A percentile compares a stretch with the other conserved stretches of the same genome.
These are phyloP conservation scores for Trichophyton verrucosum DNA, from an alignment of 2,329 filamentous ascomycete species.

Conservation along the genomic window DNA sequence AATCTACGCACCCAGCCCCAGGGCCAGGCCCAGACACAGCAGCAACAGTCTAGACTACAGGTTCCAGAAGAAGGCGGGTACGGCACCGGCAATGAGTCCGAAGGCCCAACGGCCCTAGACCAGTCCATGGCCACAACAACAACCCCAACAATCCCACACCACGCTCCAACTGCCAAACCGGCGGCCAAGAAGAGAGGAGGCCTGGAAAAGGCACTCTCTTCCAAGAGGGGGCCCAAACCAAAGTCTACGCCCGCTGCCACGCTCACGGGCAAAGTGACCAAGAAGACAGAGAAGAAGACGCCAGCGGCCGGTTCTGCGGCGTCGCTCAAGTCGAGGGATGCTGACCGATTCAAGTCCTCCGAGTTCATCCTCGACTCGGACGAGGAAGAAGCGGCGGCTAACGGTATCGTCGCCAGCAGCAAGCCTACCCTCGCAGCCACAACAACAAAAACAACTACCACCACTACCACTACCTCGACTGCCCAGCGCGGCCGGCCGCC, in stretches of 20 bases:
- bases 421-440: constrained; percentile 6
- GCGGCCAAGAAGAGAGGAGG: constrained; percentile 29
- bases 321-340: constrained; percentile 22
- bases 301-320: constrained; percentile 10
- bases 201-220: constrained; percentile 29
- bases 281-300: constrained; percentile 31
- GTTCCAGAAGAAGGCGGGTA: constrained; percentile 28
- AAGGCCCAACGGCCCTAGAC: constrained; percentile 11
- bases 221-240: constrained; percentile 36
- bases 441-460: constrained; percentile 4
- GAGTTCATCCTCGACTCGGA: constrained; percentile 44
- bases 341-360: constrained; percentile 39
- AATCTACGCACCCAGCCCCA: constrained; percentile 32
- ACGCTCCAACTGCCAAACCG: constrained; percentile 18
- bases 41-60: constrained; percentile 25
- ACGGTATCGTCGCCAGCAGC: constrained; percentile 8
- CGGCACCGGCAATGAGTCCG: constrained; percentile 27
- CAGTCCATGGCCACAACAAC: constrained; percentile 14
- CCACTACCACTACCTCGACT: background rate
- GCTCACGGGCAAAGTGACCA: constrained; percentile 31
- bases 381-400: constrained; percentile 33
- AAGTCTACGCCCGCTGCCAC: constrained; percentile 32
- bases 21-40: constrained; percentile 26
- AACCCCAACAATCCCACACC: constrained; percentile 15
- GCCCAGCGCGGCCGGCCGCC: constrained; percentile 2